Evolutionary conservation across 148 eudicot genomes (phyloP), one percentile per base, ranked within the genome.

Genomic region (Fagopyrum esculentum): DNA sequence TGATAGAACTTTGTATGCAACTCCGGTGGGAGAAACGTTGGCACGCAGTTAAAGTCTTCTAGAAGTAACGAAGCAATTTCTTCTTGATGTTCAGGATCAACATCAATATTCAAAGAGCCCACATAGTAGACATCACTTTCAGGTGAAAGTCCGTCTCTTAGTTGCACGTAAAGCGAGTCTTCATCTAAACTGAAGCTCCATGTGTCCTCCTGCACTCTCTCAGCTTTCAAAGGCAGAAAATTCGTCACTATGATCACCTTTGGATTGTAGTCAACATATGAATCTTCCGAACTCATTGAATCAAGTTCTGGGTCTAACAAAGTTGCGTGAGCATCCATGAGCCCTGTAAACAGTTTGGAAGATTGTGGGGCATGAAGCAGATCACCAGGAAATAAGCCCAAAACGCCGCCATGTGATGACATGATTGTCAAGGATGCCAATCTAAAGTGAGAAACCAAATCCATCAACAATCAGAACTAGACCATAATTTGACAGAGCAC

Each of bases 11-110:
- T 90, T 52, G 80, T 82, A 55, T 84, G 87, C 45, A 90, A 82
- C 30, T 90, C 96, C 10, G 76, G 69, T 1, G 92, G 82, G 26
- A 90, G 83, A 78, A 90, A 90, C 9, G 96, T 90, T 9, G 96
- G 90, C 4, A 90, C 92, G 70, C 96, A 90, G 30, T 74, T 83
- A 73, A 85, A 88, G 16, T 88, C 89, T 61, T 88, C 87, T 9
- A 90, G 85, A 71, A 90, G 78, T 40, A 15, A 74, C 68, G 82
- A 79, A 19, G 92, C 87, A 79, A 90, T 81, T 76, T 87, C 90
- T 4, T 90, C 96, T 76, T 90, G 90, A 52, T 88, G 89, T 57
- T 17, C 69, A 26, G 74, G 74, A 22, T 87, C 89, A 6, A 90
- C 77, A 70, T 88, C 85, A 44, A 82, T 87, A 73, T 83, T 84